Evolutionary conservation across 2,329 filamentous ascomycete genomes (phyloP).

Genomic region (Dothiorella sarmentorum): DNA sequence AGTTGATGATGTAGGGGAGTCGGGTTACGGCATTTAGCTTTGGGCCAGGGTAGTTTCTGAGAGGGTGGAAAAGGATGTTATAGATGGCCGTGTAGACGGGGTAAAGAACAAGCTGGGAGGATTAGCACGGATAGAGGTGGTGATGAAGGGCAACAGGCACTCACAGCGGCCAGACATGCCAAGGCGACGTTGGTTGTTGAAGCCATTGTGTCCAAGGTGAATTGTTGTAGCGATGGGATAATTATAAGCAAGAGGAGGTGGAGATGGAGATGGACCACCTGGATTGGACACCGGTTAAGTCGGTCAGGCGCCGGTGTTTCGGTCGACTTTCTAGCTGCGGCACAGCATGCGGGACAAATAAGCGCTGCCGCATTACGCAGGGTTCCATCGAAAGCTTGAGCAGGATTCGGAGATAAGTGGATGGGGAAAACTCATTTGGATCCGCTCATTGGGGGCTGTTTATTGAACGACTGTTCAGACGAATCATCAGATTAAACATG

Average conservation of each 20-base stretch:
- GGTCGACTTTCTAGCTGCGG: too few relatives aligned
- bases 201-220: not conserved
- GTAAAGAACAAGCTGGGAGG: not conserved
- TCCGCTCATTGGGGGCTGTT: too few relatives aligned
- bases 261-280: not conserved
- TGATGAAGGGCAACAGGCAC: not conserved
- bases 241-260: not conserved
- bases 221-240: not conserved
- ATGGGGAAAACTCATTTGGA: too few relatives aligned
- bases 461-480: too few relatives aligned
- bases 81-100: conserved; percentile 26
- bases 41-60: conserved; percentile 44
- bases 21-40: conserved; percentile 30
- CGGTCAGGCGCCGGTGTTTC: too few relatives aligned
- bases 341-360: too few relatives aligned
- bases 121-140: not conserved
- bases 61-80: conserved; percentile 43
- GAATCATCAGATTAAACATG: too few relatives aligned
- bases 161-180: not conserved
- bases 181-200: not conserved
- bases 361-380: too few relatives aligned
- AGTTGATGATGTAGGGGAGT: conserved; percentile 30
- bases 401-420: too few relatives aligned
- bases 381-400: too few relatives aligned
- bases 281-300: too few relatives aligned